These are phyloP conservation scores for Mycena floridula DNA, from an alignment of 768 basidiomycete species.

Conservation along the genomic window DNA sequence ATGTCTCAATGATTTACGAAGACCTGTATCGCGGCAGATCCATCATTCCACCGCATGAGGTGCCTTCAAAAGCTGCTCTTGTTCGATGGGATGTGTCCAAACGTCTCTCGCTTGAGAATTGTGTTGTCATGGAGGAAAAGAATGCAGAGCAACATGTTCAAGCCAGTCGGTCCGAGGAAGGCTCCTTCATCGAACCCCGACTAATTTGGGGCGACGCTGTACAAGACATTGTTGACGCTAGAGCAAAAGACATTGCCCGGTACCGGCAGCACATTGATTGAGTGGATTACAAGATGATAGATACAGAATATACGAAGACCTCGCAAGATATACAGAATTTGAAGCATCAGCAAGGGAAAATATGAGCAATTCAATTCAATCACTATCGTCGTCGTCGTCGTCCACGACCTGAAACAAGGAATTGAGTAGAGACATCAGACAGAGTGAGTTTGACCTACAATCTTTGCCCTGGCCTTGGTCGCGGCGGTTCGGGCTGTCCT, in stretches of 20 bases:
- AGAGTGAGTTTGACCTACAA: no score
- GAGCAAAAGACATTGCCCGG: constrained; percentile 53
- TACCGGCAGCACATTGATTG: constrained; percentile 32
- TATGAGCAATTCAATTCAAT: constrained; percentile 4
- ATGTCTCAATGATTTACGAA: constrained; percentile 80
- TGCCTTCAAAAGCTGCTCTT: constrained; percentile 67
- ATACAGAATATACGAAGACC: no score
- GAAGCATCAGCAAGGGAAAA: neutral
- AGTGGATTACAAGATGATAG: no score
- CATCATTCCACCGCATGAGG: constrained; percentile 68
- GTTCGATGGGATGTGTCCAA: constrained; percentile 72
- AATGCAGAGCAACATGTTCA: constrained; percentile 67
- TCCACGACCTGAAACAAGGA: no score
- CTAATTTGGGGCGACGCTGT: constrained; percentile 71
- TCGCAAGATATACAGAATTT: neutral
- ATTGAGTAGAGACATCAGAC: no score
- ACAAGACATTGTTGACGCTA: constrained; percentile 47
- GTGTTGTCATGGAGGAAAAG: constrained; percentile 73
- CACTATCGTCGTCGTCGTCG: constrained; percentile 25
- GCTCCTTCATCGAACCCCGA: constrained; percentile 27
- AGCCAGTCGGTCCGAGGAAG: constrained; percentile 29
- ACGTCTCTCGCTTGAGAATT: constrained; percentile 71
- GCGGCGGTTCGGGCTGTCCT: constrained; percentile 66
- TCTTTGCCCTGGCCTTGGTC: constrained; percentile 56
- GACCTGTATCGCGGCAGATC: constrained; percentile 80